Evolutionary conservation across 495 filamentous ascomycete genomes (phyloP).

Genomic region (Penicillium turbatum): DNA sequence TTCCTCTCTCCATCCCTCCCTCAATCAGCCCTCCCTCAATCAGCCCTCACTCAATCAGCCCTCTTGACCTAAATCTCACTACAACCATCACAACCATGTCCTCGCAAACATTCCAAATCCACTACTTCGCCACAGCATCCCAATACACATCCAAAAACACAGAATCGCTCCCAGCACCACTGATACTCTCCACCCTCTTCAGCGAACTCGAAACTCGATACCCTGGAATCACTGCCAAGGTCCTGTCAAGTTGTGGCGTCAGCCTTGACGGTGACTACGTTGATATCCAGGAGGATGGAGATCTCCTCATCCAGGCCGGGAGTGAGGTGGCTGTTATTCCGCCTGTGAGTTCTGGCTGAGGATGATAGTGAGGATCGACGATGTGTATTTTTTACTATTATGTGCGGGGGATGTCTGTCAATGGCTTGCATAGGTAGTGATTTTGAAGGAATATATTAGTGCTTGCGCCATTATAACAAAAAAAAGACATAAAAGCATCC

Average conservation of each 20-base stretch:
- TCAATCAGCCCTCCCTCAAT: not conserved
- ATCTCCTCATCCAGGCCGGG: conserved; percentile 60
- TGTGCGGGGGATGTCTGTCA: not conserved
- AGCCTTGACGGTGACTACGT: conserved; percentile 89
- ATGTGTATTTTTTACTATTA: not conserved
- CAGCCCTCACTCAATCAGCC: too few relatives aligned
- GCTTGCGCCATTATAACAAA: not conserved
- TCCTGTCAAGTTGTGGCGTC: conserved; percentile 72
- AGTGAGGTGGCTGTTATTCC: conserved; percentile 95
- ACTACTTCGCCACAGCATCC: conserved; percentile 82
- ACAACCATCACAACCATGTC: too few relatives aligned
- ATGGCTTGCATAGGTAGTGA: too few relatives aligned
- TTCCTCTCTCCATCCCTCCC: not conserved
- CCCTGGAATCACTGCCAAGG: conserved; percentile 67
- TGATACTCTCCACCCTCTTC: conserved; percentile 64
- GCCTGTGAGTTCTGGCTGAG: conserved; percentile 70
- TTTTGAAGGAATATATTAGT: not conserved
- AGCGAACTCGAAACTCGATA: conserved; percentile 69
- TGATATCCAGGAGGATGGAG: conserved; percentile 50
- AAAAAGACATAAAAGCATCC: not conserved
- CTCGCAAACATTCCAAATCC: conserved; percentile 58
- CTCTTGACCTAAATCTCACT: not conserved
- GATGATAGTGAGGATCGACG: too few relatives aligned
- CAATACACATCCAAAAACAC: conserved; percentile 66
- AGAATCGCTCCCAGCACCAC: conserved; percentile 69